Evolutionary conservation across 768 basidiomycete genomes (phyloP).

Genomic region (Naganishia randhawae): DNA sequence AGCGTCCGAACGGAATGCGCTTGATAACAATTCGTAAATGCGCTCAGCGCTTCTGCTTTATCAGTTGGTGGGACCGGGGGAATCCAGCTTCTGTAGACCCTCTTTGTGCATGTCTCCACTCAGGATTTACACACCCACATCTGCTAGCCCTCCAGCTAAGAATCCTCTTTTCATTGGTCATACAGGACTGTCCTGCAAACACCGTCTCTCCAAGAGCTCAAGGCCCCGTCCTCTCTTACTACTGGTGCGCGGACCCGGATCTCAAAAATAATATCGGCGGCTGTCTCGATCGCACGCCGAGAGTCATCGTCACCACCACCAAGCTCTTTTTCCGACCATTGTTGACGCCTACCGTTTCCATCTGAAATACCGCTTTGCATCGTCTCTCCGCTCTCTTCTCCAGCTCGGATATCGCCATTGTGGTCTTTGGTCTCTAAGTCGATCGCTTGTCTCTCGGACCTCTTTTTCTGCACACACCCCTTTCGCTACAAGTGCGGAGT

Average conservation of each 20-base stretch:
- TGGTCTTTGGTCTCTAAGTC: not conserved
- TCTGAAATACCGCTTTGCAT: not conserved
- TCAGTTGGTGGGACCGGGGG: not conserved
- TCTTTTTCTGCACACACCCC: not conserved
- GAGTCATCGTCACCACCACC: not conserved
- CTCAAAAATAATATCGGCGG: no score
- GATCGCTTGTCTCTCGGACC: not conserved
- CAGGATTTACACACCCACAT: not conserved
- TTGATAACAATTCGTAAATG: not conserved
- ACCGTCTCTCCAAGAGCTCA: no score
- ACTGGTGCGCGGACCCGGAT: not conserved
- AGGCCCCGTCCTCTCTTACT: no score
- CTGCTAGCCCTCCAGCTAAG: not conserved
- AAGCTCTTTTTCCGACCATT: not conserved
- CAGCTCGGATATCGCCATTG: not conserved
- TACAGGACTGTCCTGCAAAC: no score
- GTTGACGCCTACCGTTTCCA: not conserved
- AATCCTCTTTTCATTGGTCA: no score
- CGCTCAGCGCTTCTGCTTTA: conserved; percentile 1
- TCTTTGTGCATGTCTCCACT: not conserved
- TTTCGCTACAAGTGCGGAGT: not conserved
- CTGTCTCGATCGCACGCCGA: conserved; percentile 1
- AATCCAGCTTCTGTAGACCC: not conserved
- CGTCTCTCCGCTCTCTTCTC: not conserved
- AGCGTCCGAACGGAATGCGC: no score